Percentiles rank a stretch among this genome's conserved stretches.
Conservation (phyloP, 441 rosid genomes). For the Monsonia emarginata region DNA sequence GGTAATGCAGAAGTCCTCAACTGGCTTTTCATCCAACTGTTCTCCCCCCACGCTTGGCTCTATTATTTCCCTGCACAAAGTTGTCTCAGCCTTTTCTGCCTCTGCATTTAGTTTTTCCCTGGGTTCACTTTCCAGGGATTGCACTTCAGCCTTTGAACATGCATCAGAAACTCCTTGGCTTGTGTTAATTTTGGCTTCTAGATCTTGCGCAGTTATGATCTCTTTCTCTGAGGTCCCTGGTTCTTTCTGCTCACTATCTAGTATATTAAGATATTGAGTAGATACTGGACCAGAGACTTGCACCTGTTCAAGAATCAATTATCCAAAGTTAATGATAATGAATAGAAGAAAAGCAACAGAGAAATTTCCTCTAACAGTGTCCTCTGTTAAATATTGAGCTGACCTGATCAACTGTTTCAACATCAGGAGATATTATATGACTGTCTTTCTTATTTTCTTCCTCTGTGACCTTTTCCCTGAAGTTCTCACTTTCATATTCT, state of each 20-base stretch:
- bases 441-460: slow-evolving; percentile 21
- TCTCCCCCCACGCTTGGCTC: neutral
- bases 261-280: slow-evolving; percentile 13
- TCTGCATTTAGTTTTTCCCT: neutral
- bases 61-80: neutral
- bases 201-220: neutral
- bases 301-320: slow-evolving; percentile 26
- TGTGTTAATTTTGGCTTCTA: slow-evolving; percentile 1
- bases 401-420: slow-evolving; percentile 24
- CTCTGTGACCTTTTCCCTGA: slow-evolving; percentile 19
- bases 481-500: slow-evolving; percentile 21
- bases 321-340: slow-evolving; percentile 4
- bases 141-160: neutral
- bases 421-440: slow-evolving; percentile 15
- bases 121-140: neutral
- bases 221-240: slow-evolving; percentile 12
- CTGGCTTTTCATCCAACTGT: neutral
- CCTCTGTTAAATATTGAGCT: slow-evolving; percentile 6
- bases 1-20: neutral
- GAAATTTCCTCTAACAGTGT: neutral
- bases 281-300: slow-evolving; percentile 11
- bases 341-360: slow-evolving; percentile 3
- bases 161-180: neutral
- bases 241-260: slow-evolving; percentile 20
- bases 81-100: neutral